Evolutionary conservation across 1,284 basidiomycete genomes (phyloP).

Genomic region (Peniophora sp.): DNA sequence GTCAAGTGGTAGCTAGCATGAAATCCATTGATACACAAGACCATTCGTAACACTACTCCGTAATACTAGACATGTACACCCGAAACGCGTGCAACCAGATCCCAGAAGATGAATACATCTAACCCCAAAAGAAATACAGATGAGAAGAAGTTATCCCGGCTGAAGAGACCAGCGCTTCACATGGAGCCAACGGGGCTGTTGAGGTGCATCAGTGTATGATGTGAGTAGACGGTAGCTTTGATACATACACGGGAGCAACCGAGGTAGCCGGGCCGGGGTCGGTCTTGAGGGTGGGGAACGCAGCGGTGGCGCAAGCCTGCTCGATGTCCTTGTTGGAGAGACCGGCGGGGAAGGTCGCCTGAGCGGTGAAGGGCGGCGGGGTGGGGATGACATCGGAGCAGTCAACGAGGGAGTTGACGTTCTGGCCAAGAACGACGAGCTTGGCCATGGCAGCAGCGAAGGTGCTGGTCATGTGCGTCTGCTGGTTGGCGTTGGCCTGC

Average conservation of each 20-base stretch:
- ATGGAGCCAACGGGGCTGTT: too few relatives aligned
- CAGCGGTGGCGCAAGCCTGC: constrained; percentile 7
- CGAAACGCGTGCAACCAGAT: too few relatives aligned
- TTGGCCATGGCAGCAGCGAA: background rate
- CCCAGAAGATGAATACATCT: constrained; percentile 1
- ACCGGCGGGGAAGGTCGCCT: constrained; percentile 24
- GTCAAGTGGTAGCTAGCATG: too few relatives aligned
- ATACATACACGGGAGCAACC: constrained; percentile 11
- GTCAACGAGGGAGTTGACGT: constrained; percentile 12
- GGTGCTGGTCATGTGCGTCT: background rate
- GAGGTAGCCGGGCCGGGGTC: constrained; percentile 12
- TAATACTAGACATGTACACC: too few relatives aligned
- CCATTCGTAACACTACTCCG: too few relatives aligned
- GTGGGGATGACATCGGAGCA: constrained; percentile 20
- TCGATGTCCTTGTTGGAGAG: background rate
- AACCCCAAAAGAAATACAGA: constrained; percentile 7
- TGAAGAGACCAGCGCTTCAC: too few relatives aligned
- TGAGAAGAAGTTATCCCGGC: too few relatives aligned
- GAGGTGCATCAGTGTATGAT: too few relatives aligned
- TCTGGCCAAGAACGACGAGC: constrained; percentile 14
- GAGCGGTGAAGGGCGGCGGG: constrained; percentile 12
- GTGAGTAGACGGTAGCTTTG: too few relatives aligned
- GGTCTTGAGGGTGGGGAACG: constrained; percentile 13
- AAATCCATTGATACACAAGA: too few relatives aligned
- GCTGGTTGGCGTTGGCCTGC: constrained; percentile 15